Percentiles rank a stretch among this genome's conserved stretches.
Evolutionary conservation across 148 eudicot species (phyloP).

Genomic region (Silene latifolia): DNA sequence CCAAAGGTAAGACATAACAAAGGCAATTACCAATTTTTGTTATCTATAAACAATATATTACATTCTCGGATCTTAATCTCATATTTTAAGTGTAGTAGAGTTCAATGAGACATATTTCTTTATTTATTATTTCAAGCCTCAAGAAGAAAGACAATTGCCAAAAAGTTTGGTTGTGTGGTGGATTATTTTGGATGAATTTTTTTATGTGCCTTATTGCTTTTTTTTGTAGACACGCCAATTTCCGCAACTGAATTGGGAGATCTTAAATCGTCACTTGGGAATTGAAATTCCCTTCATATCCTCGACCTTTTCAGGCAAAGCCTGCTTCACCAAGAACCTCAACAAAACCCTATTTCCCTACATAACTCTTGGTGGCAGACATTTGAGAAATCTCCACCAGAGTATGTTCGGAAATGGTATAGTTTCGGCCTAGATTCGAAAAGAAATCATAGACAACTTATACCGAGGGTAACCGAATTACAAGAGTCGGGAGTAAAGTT

Average conservation of each 20-base stretch:
- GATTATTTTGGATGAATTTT: too few relatives aligned
- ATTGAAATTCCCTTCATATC: conserved; percentile 18
- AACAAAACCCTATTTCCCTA: not conserved
- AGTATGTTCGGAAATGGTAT: conserved; percentile 34
- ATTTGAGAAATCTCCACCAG: not conserved
- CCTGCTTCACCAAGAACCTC: too few relatives aligned
- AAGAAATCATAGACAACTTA: conserved; percentile 37
- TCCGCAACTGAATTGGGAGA: conserved; percentile 27
- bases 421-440: conserved; percentile 19
- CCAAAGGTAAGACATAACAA: too few relatives aligned
- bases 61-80: too few relatives aligned
- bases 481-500: conserved; percentile 57
- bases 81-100: too few relatives aligned
- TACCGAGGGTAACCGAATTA: conserved; percentile 58
- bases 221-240: conserved; percentile 28
- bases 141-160: too few relatives aligned
- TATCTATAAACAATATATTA: too few relatives aligned
- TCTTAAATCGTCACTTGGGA: not conserved
- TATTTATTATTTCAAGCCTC: too few relatives aligned
- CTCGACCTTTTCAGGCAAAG: conserved; percentile 30
- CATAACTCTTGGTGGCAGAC: conserved; percentile 9
- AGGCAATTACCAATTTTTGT: too few relatives aligned
- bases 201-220: too few relatives aligned
- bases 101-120: too few relatives aligned
- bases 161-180: too few relatives aligned